Evolutionary conservation across 208 protist genomes (phyloP), one percentile per base, ranked within the genome.

Genomic region (Crithidia bombi): DNA sequence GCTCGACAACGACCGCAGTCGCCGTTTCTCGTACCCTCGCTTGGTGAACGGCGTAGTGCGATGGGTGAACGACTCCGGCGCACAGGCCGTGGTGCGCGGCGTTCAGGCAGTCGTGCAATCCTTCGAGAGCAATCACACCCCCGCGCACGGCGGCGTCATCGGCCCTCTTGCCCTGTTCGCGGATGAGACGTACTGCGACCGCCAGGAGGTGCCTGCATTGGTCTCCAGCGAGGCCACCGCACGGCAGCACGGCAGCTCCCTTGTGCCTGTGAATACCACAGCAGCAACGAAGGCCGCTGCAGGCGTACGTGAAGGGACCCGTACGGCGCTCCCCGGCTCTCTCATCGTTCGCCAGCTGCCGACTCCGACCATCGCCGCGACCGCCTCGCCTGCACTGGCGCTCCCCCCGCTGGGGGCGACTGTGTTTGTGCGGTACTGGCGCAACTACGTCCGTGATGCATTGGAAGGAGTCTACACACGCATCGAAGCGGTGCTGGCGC

Each of bases 371-470:
- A 76, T 69, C 51, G 59, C 58, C 28, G 38, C 63, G 21, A 56
- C 52, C 12, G 26, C 47, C 41, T 51, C 70, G 30, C 55, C 75
- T 2, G 54, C 65, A 5, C 63, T 69, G 21, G 39, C 33, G 23
- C 39, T 69, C n/a, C 66, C 78, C 39, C 78, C 73, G 14, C 49
- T 75, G 28, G 85, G 85, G 7, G 81, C 87, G 15, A 89, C 83
- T 2, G 73, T 83, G 15, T 80, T 90, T 55, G 70, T 83, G n/a
- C 81, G 83, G 61, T 90, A 81, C 75, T 90, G 82, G 75, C 79
- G 85, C 5, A 65, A 54, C 17, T 77, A 91, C 14, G 79, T 91
- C 23, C 67, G 86, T 58, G 55, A 83, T 55, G 74, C 68, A 36
- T 63, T 85, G 32, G 78, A 86, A 43, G 21, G 35, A 3, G 46